Evolutionary conservation across 2,329 filamentous ascomycete genomes (phyloP).

Genomic region (Penicillium sp.): DNA sequence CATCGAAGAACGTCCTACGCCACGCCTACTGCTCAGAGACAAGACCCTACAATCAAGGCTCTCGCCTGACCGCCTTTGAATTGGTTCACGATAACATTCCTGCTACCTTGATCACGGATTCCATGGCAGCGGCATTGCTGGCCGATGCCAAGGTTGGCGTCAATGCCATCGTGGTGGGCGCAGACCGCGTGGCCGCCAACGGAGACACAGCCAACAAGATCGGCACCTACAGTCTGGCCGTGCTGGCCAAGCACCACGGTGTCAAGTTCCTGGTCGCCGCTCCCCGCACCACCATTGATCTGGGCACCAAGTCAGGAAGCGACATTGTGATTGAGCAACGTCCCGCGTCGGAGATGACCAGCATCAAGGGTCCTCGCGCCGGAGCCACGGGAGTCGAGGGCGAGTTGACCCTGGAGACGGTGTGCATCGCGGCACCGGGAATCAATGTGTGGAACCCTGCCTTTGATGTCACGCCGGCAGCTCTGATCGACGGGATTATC

Average conservation of each 20-base stretch:
- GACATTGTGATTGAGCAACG: conserved; percentile 92
- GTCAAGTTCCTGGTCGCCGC: conserved; percentile 95
- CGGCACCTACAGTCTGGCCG: conserved; percentile 88
- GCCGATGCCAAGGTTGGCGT: conserved; percentile 63
- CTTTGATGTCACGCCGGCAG: conserved; percentile 90
- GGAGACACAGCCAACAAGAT: conserved; percentile 99
- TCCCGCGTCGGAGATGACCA: conserved; percentile 76
- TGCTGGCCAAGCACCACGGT: conserved; percentile 84
- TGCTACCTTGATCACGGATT: conserved; percentile 89
- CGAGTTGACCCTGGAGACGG: conserved; percentile 54
- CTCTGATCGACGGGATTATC: conserved; percentile 88
- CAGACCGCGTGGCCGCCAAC: conserved; percentile 92
- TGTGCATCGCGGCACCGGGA: conserved; percentile 74
- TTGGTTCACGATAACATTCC: conserved; percentile 93
- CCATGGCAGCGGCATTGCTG: conserved; percentile 91
- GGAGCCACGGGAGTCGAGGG: conserved; percentile 54
- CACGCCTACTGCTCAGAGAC: conserved; percentile 98
- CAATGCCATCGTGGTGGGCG: conserved; percentile 86
- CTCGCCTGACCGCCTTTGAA: conserved; percentile 91
- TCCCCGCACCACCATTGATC: conserved; percentile 90
- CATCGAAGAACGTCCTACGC: conserved; percentile 64
- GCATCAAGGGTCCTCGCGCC: conserved; percentile 75
- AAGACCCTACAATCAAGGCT: conserved; percentile 96
- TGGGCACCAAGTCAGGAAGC: conserved; percentile 72
- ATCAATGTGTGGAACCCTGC: conserved; percentile 95